Evolutionary conservation across 768 basidiomycete species (phyloP).

Genomic region (Calocybe indica): DNA sequence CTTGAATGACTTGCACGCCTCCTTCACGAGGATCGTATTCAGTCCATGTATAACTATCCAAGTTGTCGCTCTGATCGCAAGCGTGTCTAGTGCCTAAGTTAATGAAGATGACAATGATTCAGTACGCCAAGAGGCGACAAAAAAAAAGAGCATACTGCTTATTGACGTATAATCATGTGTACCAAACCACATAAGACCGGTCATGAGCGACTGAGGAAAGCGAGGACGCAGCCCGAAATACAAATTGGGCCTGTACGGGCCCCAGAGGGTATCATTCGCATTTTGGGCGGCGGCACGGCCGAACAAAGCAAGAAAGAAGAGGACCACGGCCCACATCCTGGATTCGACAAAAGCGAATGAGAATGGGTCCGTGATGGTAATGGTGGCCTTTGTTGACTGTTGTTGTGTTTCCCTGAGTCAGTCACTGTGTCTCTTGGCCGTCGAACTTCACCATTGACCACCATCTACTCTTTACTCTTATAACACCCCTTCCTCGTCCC

Average conservation of each 20-base stretch:
- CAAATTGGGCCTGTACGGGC: conserved; percentile 85
- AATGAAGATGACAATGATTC: conserved; percentile 5
- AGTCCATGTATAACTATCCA: conserved; percentile 83
- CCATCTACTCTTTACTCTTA: conserved; percentile 14
- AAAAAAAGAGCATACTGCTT: conserved; percentile 36
- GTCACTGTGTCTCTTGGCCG: conserved; percentile 38
- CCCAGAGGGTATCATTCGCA: conserved; percentile 47
- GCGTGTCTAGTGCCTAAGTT: conserved; percentile 35
- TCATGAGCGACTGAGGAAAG: conserved; percentile 85
- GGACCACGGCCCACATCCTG: too few relatives aligned
- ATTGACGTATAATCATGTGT: conserved; percentile 77
- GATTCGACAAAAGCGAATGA: neutral
- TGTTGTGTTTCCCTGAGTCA: conserved; percentile 16
- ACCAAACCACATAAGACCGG: conserved; percentile 93
- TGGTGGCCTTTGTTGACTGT: conserved; percentile 13
- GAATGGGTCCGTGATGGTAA: neutral
- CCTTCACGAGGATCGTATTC: conserved; percentile 83
- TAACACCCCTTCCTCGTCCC: conserved; percentile 4
- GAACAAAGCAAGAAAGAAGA: too few relatives aligned
- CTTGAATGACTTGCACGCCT: conserved; percentile 79
- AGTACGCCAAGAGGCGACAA: conserved; percentile 1
- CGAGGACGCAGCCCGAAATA: conserved; percentile 90
- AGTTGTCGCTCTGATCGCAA: conserved; percentile 81
- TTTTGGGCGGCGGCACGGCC: too few relatives aligned
- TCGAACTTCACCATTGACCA: conserved; percentile 20